These are phyloP conservation scores for Grammothele lineata DNA, from an alignment of 768 basidiomycete genomes.

Conservation along the genomic window DNA sequence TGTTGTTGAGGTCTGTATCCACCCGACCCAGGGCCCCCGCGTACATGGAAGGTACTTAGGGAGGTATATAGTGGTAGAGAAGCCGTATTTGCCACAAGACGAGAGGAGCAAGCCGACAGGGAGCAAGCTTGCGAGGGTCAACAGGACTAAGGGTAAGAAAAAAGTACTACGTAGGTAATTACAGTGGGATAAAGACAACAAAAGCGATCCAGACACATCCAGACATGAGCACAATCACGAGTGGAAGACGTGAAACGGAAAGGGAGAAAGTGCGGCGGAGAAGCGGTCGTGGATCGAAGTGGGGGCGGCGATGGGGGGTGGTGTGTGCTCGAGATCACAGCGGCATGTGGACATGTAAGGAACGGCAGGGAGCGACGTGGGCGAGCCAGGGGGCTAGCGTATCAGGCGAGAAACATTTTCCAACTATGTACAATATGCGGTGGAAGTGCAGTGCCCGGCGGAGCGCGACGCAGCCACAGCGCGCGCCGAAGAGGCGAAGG, in stretches of 20 bases:
- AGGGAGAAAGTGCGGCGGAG: neutral
- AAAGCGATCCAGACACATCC: slow-evolving; percentile 14
- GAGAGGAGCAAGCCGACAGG: too few species aligned
- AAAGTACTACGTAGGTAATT: slow-evolving; percentile 5
- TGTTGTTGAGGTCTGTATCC: too few species aligned
- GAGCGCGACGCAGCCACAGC: neutral
- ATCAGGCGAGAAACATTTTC: slow-evolving; percentile 8
- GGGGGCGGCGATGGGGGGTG: neutral
- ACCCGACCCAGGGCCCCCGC: too few species aligned
- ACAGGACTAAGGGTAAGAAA: slow-evolving; percentile 1
- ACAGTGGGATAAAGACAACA: too few species aligned
- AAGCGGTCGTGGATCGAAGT: slow-evolving; percentile 12
- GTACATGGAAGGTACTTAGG: too few species aligned
- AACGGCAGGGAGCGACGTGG: slow-evolving; percentile 16
- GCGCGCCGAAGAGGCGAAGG: neutral
- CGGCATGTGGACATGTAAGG: slow-evolving; percentile 14
- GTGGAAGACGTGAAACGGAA: slow-evolving; percentile 1
- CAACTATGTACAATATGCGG: slow-evolving; percentile 18
- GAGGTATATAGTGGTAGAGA: too few species aligned
- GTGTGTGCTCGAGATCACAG: slow-evolving; percentile 2
- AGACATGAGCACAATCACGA: slow-evolving; percentile 18
- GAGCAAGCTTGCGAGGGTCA: too few species aligned
- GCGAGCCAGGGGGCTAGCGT: slow-evolving; percentile 9
- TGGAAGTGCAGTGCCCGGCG: slow-evolving; percentile 11
- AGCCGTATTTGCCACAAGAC: too few species aligned